Conservation (phyloP, 441 rosid genomes). For the Populus tomentosa region DNA sequence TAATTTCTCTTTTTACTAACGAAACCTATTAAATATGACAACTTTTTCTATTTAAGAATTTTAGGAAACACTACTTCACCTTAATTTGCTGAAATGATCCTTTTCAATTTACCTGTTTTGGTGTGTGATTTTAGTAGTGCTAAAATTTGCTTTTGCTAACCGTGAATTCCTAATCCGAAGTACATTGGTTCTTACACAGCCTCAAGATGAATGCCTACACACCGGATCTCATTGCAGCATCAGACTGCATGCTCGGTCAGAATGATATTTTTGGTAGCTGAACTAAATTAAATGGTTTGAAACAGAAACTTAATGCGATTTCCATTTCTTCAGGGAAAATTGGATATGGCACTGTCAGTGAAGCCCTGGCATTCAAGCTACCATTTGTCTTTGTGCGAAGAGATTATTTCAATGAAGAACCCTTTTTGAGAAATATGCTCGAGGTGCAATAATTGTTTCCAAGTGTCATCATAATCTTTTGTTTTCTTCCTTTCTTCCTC, state of each 20-base stretch:
- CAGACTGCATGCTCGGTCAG: conserved; percentile 99
- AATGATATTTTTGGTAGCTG: conserved; percentile 20
- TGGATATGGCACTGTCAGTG: conserved; percentile 99
- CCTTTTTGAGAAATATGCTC: conserved; percentile 96
- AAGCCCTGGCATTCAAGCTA: conserved; percentile 87
- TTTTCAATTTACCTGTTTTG: background rate
- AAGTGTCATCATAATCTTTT: conserved; percentile 3
- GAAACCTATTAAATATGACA: no score
- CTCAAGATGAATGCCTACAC: conserved; percentile 60
- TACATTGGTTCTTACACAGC: conserved; percentile 30
- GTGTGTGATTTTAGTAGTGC: background rate
- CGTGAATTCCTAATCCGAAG: conserved; percentile 96
- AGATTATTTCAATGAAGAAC: conserved; percentile 99
- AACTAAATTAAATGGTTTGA: conserved; percentile 10
- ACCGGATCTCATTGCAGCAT: conserved; percentile 99
- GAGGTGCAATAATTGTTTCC: conserved; percentile 53
- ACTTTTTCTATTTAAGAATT: background rate
- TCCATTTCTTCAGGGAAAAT: conserved; percentile 76
- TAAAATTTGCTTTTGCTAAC: conserved; percentile 34
- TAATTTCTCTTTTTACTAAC: no score
- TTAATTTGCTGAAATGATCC: background rate
- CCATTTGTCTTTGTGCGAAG: conserved; percentile 99
- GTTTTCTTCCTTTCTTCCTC: background rate
- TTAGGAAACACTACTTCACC: no score
- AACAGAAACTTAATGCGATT: conserved; percentile 15